Evolutionary conservation across 2,329 filamentous ascomycete species (phyloP), one percentile per base, ranked within the genome.

Genomic region (Hypoxylon sp.): DNA sequence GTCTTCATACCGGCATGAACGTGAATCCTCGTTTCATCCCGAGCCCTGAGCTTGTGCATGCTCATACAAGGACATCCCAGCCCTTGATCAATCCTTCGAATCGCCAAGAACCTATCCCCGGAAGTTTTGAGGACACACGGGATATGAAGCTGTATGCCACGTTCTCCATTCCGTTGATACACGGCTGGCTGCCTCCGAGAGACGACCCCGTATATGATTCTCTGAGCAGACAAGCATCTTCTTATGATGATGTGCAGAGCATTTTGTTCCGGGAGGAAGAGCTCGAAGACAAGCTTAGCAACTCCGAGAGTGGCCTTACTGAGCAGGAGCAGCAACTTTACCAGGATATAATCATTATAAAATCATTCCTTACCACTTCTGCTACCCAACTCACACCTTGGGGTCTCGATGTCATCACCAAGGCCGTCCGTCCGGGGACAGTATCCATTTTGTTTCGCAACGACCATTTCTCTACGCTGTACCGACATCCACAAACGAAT

Each of bases 1-100:
- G 92, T 46, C 81, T 99, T 2, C 93, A 97, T 71, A 98, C 94
- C 0, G 95, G 95, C 37, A 97, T 99, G 92, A 99, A 98, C 72
- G 94, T 98, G 59, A 99, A 99, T 68, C 95, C 95, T 2, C 88
- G 91, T 19, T 95, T 97, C 67, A 84, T 96, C 6, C 85, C 92
- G 1, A 84, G 81, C 0, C 74, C 79, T 6, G 80, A 84, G 13
- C 76, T 81, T 19, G 73, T 80, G 28, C 77, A 71, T 56, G 81
- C 82, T 1, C 82, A 83, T 47, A 83, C 82, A 73, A 82, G 79
- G 52, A 86, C 80, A 2, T 84, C 84, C 0, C 79, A 87, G 32
- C 83, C 81, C 1, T 81, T 87, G 65, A 71, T 85, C 1, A 80
- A 85, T 65, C 82, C 84, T 0, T 77, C 79, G 0, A 81, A 85